Evolutionary conservation across 345 rosid genomes (phyloP), one percentile per base, ranked within the genome.

Genomic region (Iberis pinnata): DNA sequence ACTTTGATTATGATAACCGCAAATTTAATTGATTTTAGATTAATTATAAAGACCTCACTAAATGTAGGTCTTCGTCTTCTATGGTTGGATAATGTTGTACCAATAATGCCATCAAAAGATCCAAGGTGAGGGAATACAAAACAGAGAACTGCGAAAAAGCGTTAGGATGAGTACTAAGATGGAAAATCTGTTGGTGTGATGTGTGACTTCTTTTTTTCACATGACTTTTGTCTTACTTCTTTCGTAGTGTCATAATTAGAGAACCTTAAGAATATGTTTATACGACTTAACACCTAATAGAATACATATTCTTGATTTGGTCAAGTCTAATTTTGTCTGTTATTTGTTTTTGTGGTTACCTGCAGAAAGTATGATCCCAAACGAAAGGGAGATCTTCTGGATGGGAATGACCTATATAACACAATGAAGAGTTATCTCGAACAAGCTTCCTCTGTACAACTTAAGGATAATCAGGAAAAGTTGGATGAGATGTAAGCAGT

Each of bases 401-500:
- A 69, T 48, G 68, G 42, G 43, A 51, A 50, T 8, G 75, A 54
- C 18, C 18, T 64, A 58, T 43, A 46, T 44, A 52, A 57, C 22
- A 5, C 18, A 16, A 60, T 17, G 50, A 47, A 33, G 37, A 53
- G 45, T 36, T 49, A 55, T 73, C 25, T 38, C 7, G 48, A 58
- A 58, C 67, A 26, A 25, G 46, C 51, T 58, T 61, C 63, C 22
- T 41, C 58, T 15, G 65, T 24, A 33, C 55, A 52, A 29, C 71
- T 40, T 9, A 62, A 40, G 26, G 57, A 59, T 25, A 51, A 58
- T 72, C 83, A 74, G 73, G 76, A 73, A 61, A 82, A 76, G 65
- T 68, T 70, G 58, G 88, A 81, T 60, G 81, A 83, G 58, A 78
- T 78, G 96, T 90, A 81, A 70, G 95, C 12, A 20, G 40, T 25